Evolutionary conservation across 345 rosid genomes (phyloP), one percentile per base, ranked within the genome.

Genomic region (Dipteronia dyeriana): DNA sequence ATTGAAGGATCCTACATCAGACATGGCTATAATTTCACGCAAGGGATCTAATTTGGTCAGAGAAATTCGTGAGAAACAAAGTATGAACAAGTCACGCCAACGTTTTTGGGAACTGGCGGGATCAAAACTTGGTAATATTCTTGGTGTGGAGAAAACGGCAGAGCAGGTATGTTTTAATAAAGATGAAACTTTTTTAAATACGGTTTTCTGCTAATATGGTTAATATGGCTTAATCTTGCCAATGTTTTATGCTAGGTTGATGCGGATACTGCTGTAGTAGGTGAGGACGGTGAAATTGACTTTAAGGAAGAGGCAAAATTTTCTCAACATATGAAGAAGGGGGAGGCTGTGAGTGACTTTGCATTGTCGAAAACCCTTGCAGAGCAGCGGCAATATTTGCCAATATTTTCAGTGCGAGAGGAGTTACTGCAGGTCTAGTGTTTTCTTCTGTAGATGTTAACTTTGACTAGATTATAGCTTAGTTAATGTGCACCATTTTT

Each of bases 71-170:
- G 97, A 94, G 85, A 96, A 96, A 76, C 99, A 96, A 79, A 96
- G 91, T 77, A 80, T 81, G 95, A 89, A 88, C 73, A 96, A 92
- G 80, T 96, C 99, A 57, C 94, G 97, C 65, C 98, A 92, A 75
- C 89, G 98, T 3, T 96, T 94, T 81, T 96, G 99, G 99, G 99
- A 96, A 92, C 97, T 96, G 79, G 99, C 97, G 1, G 99, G 99
- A 79, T 92, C 99, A 73, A 94, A 90, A 60, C 91, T 96, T 77
- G 99, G 99, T 79, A 87, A 96, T 81, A 91, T 96, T 76, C 97
- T 94, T 70, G 97, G 97, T 66, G 95, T 96, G 75, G 90, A 92
- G 85, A 96, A 96, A 88, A 80, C 97, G 54, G 91, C 91, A 56
- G 97, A 94, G 62, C 93, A 96, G 92, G 98, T 94, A 80, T 74